phyloP scores from a whole-genome alignment of 1,139 yeast species.

The Suhomyces choctaworum region DNA sequence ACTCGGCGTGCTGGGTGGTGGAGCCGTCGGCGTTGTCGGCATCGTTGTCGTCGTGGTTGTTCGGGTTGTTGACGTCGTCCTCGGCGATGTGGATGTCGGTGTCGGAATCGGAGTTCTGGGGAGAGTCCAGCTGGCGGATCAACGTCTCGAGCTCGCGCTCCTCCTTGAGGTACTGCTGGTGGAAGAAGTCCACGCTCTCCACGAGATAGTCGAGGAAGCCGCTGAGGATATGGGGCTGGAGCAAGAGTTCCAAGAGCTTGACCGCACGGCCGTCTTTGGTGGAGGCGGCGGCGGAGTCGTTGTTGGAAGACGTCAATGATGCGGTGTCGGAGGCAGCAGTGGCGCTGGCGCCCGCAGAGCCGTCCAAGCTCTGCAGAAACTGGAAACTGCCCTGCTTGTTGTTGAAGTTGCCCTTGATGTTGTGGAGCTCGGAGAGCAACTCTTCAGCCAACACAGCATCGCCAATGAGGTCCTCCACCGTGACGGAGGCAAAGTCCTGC shows the following conservation, averaged over 20 bases:
- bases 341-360: conserved; percentile 2
- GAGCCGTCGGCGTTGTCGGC: conserved; percentile 7
- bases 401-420: conserved; percentile 37
- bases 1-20: neutral
- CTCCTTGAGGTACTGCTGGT: conserved; percentile 31
- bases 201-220: conserved; percentile 36
- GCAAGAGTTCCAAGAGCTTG: conserved; percentile 43
- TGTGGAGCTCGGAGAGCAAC: conserved; percentile 42
- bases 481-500: conserved; percentile 34
- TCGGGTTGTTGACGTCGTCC: conserved; percentile 15
- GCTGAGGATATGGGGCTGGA: conserved; percentile 47
- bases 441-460: conserved; percentile 43
- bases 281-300: conserved; percentile 22
- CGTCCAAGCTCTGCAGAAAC: conserved; percentile 27
- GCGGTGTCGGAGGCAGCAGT: conserved; percentile 27
- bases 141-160: conserved; percentile 16
- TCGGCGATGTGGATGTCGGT: neutral
- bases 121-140: conserved; percentile 7
- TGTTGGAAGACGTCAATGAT: conserved; percentile 42
- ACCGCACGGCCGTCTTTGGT: conserved; percentile 42
- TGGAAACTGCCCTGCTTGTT: conserved; percentile 30
- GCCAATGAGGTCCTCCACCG: conserved; percentile 36
- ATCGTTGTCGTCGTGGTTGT: conserved; percentile 13
- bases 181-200: conserved; percentile 42
- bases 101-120: conserved; percentile 9